phyloP scores from a whole-genome alignment of 2,329 filamentous ascomycete genomes.

The Neoscytalidium dimidiatum region DNA sequence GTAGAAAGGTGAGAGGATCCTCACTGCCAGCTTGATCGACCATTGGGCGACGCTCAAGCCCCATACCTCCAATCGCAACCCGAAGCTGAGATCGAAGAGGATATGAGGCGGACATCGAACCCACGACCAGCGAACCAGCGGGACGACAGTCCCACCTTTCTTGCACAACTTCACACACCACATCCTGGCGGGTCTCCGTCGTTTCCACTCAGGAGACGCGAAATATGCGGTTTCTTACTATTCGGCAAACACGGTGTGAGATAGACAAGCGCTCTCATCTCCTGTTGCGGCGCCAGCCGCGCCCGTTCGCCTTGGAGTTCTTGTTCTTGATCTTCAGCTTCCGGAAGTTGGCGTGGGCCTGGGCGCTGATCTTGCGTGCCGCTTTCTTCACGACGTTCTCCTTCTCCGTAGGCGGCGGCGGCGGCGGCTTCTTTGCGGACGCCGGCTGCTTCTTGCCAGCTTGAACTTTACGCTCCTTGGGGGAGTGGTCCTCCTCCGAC shows the following conservation, averaged over 20 bases:
- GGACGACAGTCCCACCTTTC: neutral
- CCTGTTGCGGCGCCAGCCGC: conserved; percentile 17
- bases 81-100: neutral
- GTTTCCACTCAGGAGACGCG: neutral
- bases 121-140: neutral
- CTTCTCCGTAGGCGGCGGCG: conserved; percentile 25
- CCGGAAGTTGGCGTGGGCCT: conserved; percentile 51
- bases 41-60: neutral
- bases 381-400: conserved; percentile 38
- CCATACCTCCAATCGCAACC: neutral
- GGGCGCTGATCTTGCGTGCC: conserved; percentile 47
- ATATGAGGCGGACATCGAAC: neutral
- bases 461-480: conserved; percentile 1
- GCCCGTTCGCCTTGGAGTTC: conserved; percentile 14
- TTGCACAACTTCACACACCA: neutral
- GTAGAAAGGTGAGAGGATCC: neutral
- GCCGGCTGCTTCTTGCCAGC: conserved; percentile 18
- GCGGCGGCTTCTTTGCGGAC: conserved; percentile 26
- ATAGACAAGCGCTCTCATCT: neutral
- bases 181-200: neutral
- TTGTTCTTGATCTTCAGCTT: conserved; percentile 55
- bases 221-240: no score
- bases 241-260: no score
- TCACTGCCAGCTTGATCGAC: neutral
- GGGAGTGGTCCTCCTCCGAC: conserved; percentile 22